Evolutionary conservation across 768 basidiomycete genomes (phyloP), one percentile per base, ranked within the genome.

Genomic region (Tylopilus felleus): DNA sequence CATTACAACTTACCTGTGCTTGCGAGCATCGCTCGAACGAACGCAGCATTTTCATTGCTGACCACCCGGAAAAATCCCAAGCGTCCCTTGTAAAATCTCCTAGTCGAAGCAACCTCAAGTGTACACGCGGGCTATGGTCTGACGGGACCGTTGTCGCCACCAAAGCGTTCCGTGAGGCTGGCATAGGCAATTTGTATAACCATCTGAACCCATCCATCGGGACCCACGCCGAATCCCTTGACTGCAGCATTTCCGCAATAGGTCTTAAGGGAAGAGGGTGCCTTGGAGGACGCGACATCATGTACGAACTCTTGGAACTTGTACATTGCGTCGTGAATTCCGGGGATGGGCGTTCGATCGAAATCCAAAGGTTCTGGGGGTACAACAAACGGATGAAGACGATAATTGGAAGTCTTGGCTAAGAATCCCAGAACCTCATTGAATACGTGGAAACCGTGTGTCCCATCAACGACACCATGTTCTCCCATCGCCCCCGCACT

Each of bases 181-280:
- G 77, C 80, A 69, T 94, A 94, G 7, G 93, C 95, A 43, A 98
- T 75, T 68, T 98, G 95, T 45, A 95, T 78, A 64, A 93, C 74
- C 81, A 96, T 84, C 74, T 98, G 95, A 43, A 90, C 86, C 93
- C 93, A 97, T 27, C 89, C 89, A 65, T 98, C 95, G 2, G 95
- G 95, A 41, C 91, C 91, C n/a, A 88, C 84, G 29, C 88, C 85
- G 62, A 90, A 92, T 16, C 77, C 73, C 77, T 96, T 97, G 75
- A 96, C 90, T 17, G 82, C 80, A 40, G 80, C 80, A 71, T 94
- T 96, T 29, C 95, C 95, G 61, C 95, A 98, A 1, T 74, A 67
- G 1, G 90, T 92, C 38, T 80, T 74, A 55, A 80, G 68, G 69
- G 83, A 84, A 21, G 75, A 73, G 56, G 93, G 72, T 50, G 76